Conservation (phyloP, 148 eudicot species). For the Beta vulgaris region DNA sequence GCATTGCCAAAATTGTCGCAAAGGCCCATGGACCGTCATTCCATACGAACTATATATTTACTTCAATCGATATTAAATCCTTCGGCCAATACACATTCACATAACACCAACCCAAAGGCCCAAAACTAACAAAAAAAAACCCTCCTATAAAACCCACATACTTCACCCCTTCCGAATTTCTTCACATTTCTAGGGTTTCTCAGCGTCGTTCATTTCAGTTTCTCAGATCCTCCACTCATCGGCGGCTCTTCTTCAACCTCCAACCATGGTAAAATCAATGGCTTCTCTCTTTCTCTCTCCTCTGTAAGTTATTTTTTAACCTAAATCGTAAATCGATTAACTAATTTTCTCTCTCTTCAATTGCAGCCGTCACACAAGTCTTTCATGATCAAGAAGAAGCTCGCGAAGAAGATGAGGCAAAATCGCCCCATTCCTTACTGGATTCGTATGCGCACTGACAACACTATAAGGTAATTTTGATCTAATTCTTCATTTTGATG, state of each 20-base stretch:
- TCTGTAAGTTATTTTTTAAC: too few relatives aligned
- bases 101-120: not conserved
- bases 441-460: slow-evolving; percentile 85
- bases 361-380: slow-evolving; percentile 79
- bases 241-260: slow-evolving; percentile 21
- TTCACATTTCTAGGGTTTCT: slow-evolving; percentile 13
- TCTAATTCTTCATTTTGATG: not conserved
- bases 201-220: not conserved
- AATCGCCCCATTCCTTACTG: slow-evolving; percentile 87
- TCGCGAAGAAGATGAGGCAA: slow-evolving; percentile 93
- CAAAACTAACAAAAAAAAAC: not conserved
- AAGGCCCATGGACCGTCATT: too few relatives aligned
- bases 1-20: too few relatives aligned
- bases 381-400: slow-evolving; percentile 82
- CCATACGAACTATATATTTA: too few relatives aligned
- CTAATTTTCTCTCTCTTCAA: too few relatives aligned
- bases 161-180: not conserved
- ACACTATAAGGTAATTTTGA: slow-evolving; percentile 56
- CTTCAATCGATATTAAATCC: too few relatives aligned
- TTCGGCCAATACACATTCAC: too few relatives aligned
- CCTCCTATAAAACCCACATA: not conserved
- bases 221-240: not conserved
- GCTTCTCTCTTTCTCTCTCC: not conserved
- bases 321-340: too few relatives aligned
- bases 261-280: slow-evolving; percentile 26